phyloP scores from a whole-genome alignment of 345 rosid genomes.

The Lepidium sativum region DNA sequence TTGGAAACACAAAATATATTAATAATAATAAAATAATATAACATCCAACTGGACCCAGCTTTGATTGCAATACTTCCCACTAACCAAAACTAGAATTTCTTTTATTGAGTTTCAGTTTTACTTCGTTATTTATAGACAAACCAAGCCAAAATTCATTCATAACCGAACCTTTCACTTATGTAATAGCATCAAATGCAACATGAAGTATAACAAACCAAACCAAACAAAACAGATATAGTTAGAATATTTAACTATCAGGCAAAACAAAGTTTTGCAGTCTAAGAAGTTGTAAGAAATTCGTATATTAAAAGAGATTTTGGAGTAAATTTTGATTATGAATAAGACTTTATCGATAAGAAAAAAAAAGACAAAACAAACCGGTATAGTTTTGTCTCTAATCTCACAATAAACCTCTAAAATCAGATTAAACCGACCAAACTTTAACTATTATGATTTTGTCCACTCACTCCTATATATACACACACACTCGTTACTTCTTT shows the following conservation, averaged over 20 bases:
- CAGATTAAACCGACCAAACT: conserved; percentile 1
- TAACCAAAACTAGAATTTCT: not conserved
- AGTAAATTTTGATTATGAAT: too few relatives aligned
- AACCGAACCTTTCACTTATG: not conserved
- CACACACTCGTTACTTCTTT: conserved; percentile 13
- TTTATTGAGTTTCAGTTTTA: not conserved
- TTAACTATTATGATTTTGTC: not conserved
- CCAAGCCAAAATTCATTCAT: not conserved
- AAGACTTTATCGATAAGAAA: too few relatives aligned
- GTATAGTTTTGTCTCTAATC: not conserved
- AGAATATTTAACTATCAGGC: too few relatives aligned
- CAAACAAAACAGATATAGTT: too few relatives aligned
- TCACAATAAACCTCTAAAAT: not conserved
- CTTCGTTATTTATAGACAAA: not conserved
- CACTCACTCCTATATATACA: conserved; percentile 5
- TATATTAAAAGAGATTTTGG: too few relatives aligned
- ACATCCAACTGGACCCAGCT: conserved; percentile 24
- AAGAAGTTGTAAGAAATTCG: too few relatives aligned
- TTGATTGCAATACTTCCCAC: conserved; percentile 11
- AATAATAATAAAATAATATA: too few relatives aligned
- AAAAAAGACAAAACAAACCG: not conserved
- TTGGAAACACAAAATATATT: conserved; percentile 16
- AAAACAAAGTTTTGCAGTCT: too few relatives aligned
- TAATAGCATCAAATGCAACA: not conserved
- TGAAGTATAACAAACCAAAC: not conserved